phyloP scores from a whole-genome alignment of 495 filamentous ascomycete species.

The Aspergillus funiculosus region DNA sequence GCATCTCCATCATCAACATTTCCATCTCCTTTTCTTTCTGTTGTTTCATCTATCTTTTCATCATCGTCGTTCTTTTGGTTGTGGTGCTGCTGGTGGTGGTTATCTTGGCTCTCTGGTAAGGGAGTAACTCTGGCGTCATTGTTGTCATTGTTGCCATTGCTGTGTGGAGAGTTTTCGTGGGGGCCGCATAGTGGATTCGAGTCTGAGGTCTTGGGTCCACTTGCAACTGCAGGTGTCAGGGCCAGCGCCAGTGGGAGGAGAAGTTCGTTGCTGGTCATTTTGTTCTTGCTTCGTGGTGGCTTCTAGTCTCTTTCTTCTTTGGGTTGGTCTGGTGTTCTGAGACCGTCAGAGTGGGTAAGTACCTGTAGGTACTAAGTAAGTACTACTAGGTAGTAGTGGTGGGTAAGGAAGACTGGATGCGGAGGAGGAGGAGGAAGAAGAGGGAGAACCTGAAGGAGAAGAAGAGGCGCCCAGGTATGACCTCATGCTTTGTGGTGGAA shows the following conservation, averaged over 20 bases:
- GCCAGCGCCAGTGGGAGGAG: not conserved
- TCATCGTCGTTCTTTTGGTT: no score
- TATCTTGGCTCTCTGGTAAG: no score
- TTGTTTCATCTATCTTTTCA: no score
- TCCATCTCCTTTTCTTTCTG: slow-evolving; percentile 12
- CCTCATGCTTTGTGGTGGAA: not conserved
- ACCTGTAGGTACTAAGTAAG: no score
- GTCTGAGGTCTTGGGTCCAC: not conserved
- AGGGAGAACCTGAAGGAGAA: not conserved
- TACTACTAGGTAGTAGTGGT: no score
- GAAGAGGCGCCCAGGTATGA: not conserved
- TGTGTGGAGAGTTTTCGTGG: slow-evolving; percentile 1
- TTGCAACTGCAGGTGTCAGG: not conserved
- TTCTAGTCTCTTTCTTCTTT: slow-evolving; percentile 5
- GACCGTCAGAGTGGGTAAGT: no score
- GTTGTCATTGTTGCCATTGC: no score
- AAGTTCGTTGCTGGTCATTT: not conserved
- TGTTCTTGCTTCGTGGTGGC: not conserved
- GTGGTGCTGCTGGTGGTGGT: no score
- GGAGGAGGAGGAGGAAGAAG: not conserved
- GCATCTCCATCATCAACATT: slow-evolving; percentile 19
- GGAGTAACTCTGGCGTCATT: not conserved
- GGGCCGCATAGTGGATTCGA: slow-evolving; percentile 2
- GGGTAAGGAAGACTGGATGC: not conserved
- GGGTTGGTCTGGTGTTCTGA: not conserved